phyloP scores from a whole-genome alignment of 2,329 filamentous ascomycete species.

The Fusarium longipes region DNA sequence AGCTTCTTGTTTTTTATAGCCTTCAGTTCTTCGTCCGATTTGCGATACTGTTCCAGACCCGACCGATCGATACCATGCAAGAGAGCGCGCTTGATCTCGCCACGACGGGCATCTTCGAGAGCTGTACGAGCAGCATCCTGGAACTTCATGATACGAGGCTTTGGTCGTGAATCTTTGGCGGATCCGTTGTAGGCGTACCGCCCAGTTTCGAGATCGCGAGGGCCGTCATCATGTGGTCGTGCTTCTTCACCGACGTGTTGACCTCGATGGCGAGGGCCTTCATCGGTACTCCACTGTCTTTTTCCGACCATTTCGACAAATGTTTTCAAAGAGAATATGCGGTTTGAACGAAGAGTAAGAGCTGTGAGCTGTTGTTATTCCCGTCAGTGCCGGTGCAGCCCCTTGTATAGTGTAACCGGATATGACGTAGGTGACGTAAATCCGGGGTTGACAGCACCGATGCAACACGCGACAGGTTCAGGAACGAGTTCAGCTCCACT shows the following conservation, averaged over 20 bases:
- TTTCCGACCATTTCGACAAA: conserved; percentile 39
- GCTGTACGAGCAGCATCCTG: conserved; percentile 48
- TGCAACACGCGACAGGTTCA: conserved; percentile 28
- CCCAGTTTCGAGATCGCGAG: conserved; percentile 41
- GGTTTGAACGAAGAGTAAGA: background rate
- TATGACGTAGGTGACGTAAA: conserved; percentile 38
- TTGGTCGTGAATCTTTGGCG: conserved; percentile 11
- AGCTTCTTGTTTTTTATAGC: conserved; percentile 47
- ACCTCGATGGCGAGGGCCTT: conserved; percentile 17
- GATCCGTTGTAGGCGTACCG: conserved; percentile 12
- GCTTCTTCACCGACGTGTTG: conserved; percentile 19
- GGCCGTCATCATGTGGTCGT: conserved; percentile 21
- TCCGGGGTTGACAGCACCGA: conserved; percentile 20
- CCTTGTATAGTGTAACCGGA: conserved; percentile 6
- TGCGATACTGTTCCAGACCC: conserved; percentile 48
- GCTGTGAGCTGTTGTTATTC: conserved; percentile 21
- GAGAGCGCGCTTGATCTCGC: conserved; percentile 48
- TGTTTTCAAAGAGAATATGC: background rate
- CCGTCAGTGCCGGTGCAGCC: background rate
- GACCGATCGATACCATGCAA: conserved; percentile 47
- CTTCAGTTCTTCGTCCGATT: conserved; percentile 46
- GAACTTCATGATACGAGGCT: conserved; percentile 54
- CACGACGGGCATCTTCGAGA: conserved; percentile 47
- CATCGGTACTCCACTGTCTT: conserved; percentile 22
- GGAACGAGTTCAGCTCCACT: conserved; percentile 18